A percentile compares a stretch with the other conserved stretches of the same genome.
These are phyloP conservation scores for Eucalyptus brandiana DNA, from an alignment of 345 rosid species.

Conservation along the genomic window DNA sequence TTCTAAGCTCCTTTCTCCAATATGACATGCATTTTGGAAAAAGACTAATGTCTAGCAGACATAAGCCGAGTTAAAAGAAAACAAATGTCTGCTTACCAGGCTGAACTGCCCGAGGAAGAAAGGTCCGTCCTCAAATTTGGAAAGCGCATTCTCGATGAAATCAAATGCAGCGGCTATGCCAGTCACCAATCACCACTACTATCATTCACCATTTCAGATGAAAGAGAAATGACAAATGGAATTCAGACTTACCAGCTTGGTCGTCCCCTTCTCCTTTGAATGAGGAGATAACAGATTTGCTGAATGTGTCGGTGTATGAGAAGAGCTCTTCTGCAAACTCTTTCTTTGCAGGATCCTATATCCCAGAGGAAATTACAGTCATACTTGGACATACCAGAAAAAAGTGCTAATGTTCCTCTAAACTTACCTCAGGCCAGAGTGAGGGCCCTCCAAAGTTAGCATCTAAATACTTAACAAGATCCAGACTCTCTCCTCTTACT, in stretches of 20 bases:
- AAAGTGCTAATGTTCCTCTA: background rate
- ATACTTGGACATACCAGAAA: background rate
- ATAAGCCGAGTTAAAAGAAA: background rate
- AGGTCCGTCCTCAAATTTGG: constrained; percentile 57
- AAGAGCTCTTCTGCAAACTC: constrained; percentile 62
- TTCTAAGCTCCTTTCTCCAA: background rate
- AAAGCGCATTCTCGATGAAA: constrained; percentile 54
- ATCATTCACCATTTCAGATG: background rate
- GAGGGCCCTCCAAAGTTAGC: constrained; percentile 72
- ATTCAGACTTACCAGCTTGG: constrained; percentile 20
- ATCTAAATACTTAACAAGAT: constrained; percentile 67
- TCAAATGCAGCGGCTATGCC: constrained; percentile 43
- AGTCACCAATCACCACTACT: background rate
- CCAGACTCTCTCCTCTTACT: constrained; percentile 72
- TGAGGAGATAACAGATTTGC: constrained; percentile 17
- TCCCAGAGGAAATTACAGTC: background rate
- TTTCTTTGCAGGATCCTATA: constrained; percentile 60
- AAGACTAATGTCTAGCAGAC: background rate
- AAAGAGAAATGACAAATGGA: background rate
- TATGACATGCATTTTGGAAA: background rate
- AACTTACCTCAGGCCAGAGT: constrained; percentile 55
- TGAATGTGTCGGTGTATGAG: constrained; percentile 35
- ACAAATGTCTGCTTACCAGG: constrained; percentile 17
- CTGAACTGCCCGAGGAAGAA: constrained; percentile 79
- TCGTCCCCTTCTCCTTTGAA: constrained; percentile 41